Percentiles rank a stretch among this genome's conserved stretches.
phyloP scores from a whole-genome alignment of 1,284 basidiomycete genomes.

The Ustilago hordei region DNA sequence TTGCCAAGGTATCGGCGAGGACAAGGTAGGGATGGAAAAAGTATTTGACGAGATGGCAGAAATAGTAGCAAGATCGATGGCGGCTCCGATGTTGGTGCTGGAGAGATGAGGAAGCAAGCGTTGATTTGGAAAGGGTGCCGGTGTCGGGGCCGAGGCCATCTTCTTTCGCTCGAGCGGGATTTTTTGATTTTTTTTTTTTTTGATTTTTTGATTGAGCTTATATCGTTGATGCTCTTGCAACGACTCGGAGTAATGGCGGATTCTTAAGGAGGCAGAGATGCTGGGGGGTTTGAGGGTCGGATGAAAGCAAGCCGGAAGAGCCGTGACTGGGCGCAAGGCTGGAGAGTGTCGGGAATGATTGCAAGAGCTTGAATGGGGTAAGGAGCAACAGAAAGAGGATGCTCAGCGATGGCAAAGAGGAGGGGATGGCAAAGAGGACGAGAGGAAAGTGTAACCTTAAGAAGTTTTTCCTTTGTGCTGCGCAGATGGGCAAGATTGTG shows the following conservation, averaged over 20 bases:
- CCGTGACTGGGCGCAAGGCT: not conserved
- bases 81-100: conserved; percentile 22
- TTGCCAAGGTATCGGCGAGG: conserved; percentile 14
- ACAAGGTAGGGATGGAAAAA: conserved; percentile 2
- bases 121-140: conserved; percentile 28
- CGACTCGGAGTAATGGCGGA: not conserved
- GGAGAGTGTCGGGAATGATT: not conserved
- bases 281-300: not conserved
- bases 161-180: conserved; percentile 33
- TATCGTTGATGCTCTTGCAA: not conserved
- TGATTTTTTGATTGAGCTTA: not conserved
- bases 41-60: conserved; percentile 17
- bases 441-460: conserved; percentile 4
- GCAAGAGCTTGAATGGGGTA: not conserved
- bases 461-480: not conserved
- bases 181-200: no score
- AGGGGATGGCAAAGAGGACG: not conserved
- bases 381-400: not conserved
- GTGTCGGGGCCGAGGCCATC: conserved; percentile 42
- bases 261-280: not conserved
- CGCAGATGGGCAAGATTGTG: not conserved
- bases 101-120: conserved; percentile 21
- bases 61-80: conserved; percentile 31
- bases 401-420: not conserved
- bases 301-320: not conserved